A percentile compares a stretch with the other conserved stretches of the same genome.
Conservation (phyloP, 2,329 filamentous ascomycete species). For the Cladobotryum protrusum region DNA sequence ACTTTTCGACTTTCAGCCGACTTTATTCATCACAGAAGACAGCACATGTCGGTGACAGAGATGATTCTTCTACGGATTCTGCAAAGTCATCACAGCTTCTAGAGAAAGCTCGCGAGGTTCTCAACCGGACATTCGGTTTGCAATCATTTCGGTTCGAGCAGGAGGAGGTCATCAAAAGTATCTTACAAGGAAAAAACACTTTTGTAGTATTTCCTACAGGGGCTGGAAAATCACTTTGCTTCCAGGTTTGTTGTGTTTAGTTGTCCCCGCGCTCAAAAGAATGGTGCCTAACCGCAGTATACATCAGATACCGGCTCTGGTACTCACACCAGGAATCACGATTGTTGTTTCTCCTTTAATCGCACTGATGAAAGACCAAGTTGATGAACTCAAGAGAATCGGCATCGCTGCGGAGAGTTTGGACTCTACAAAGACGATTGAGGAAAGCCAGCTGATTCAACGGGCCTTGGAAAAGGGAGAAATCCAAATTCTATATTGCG, state of each 20-base stretch:
- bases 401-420: constrained; percentile 48
- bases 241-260: constrained; percentile 31
- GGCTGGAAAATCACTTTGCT: constrained; percentile 45
- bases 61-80: no score
- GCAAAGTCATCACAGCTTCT: no score
- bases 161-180: constrained; percentile 32
- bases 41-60: no score
- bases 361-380: constrained; percentile 56
- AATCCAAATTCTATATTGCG: constrained; percentile 51
- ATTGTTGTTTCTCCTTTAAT: constrained; percentile 52
- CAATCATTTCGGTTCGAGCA: constrained; percentile 39
- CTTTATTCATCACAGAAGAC: no score
- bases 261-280: background rate
- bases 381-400: constrained; percentile 44
- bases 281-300: background rate
- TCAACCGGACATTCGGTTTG: constrained; percentile 35
- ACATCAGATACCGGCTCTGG: constrained; percentile 40
- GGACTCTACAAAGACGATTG: constrained; percentile 49
- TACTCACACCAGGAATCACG: constrained; percentile 46
- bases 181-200: constrained; percentile 34
- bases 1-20: no score
- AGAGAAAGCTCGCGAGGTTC: constrained; percentile 20
- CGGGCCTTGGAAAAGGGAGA: constrained; percentile 36
- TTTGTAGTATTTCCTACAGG: constrained; percentile 43
- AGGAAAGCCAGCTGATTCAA: constrained; percentile 36